These are phyloP conservation scores for Venturia aucupariae DNA, from an alignment of 2,329 filamentous ascomycete genomes.

Conservation along the genomic window DNA sequence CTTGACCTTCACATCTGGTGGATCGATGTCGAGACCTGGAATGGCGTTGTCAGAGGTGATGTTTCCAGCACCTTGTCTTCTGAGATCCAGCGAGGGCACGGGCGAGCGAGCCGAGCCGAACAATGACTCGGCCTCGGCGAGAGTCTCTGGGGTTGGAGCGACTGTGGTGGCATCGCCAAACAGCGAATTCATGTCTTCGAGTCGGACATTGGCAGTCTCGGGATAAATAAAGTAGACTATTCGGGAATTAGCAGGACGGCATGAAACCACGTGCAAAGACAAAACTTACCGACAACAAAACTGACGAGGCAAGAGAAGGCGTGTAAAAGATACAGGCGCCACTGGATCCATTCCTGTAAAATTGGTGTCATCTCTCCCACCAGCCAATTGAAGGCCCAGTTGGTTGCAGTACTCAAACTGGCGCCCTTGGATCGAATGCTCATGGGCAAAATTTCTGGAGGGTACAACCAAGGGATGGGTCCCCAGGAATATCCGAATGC, in stretches of 20 bases:
- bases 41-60: slow-evolving; percentile 53
- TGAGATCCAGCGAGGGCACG: slow-evolving; percentile 65
- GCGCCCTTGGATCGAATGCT: slow-evolving; percentile 97
- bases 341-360: slow-evolving; percentile 82
- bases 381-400: slow-evolving; percentile 98
- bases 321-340: slow-evolving; percentile 89
- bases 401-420: slow-evolving; percentile 88
- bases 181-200: slow-evolving; percentile 92
- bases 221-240: slow-evolving; percentile 95
- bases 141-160: slow-evolving; percentile 67
- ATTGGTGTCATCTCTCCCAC: slow-evolving; percentile 93
- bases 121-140: slow-evolving; percentile 73
- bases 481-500: slow-evolving; percentile 98
- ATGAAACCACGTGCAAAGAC: slow-evolving; percentile 13
- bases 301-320: slow-evolving; percentile 93
- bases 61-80: slow-evolving; percentile 38
- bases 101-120: slow-evolving; percentile 66
- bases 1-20: slow-evolving; percentile 51
- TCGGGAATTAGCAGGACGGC: slow-evolving; percentile 18
- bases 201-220: slow-evolving; percentile 86
- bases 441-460: slow-evolving; percentile 93
- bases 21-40: slow-evolving; percentile 72
- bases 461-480: slow-evolving; percentile 95
- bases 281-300: slow-evolving; percentile 82
- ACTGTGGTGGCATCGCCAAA: slow-evolving; percentile 89